A percentile compares a stretch with the other conserved stretches of the same genome.
Conservation (phyloP, 192 early-diverging fungal species). For the Umbelopsis isabellina region DNA sequence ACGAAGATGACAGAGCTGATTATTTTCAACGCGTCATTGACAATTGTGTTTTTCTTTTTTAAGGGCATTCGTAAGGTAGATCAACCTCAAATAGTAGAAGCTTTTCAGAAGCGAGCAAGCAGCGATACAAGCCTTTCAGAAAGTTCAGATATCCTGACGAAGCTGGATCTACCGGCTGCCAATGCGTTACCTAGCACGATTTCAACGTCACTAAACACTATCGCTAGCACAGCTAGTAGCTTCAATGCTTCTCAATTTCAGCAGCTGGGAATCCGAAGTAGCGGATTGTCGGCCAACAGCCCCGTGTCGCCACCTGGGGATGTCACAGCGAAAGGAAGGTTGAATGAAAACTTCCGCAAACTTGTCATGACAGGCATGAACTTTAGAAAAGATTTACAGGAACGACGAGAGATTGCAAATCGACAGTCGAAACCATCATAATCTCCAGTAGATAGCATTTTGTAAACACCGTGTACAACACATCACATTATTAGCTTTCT, state of each 20-base stretch:
- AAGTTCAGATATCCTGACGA: conserved; percentile 50
- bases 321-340: conserved; percentile 17
- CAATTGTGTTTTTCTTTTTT: not conserved
- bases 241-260: conserved; percentile 18
- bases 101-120: conserved; percentile 49
- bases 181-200: conserved; percentile 23
- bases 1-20: not conserved
- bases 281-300: conserved; percentile 11
- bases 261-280: not conserved
- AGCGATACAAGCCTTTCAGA: conserved; percentile 45
- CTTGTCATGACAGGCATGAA: conserved; percentile 47
- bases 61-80: conserved; percentile 63
- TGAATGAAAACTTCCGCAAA: conserved; percentile 48
- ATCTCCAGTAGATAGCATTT: not conserved
- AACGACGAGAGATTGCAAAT: conserved; percentile 30
- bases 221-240: conserved; percentile 26
- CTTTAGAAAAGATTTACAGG: conserved; percentile 42
- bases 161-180: not conserved
- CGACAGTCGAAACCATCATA: not conserved
- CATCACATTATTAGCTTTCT: no score
- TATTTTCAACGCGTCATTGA: no score
- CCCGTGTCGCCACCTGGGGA: conserved; percentile 14
- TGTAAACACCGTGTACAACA: no score
- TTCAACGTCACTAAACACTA: conserved; percentile 31
- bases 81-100: conserved; percentile 56